phyloP scores from a whole-genome alignment of 768 basidiomycete species.

The Pisolithus sp. region DNA sequence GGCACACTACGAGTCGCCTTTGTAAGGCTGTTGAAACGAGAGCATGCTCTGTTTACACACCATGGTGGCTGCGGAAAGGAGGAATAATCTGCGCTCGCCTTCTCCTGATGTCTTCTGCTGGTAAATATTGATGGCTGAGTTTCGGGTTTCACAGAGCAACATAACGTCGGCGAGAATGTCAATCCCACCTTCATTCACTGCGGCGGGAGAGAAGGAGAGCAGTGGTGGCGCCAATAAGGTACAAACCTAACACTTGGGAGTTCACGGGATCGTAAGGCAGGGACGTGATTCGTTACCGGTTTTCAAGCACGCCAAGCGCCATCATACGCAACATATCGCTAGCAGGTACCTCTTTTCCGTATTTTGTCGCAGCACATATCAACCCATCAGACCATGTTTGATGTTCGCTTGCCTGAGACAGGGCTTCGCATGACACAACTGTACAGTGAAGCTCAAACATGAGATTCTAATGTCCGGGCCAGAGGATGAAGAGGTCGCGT shows the following conservation, averaged over 20 bases:
- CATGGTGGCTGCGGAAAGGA: not conserved
- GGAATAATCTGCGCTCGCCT: too few relatives aligned
- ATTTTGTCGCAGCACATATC: slow-evolving; percentile 14
- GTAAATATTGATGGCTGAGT: not conserved
- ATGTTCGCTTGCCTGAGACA: slow-evolving; percentile 20
- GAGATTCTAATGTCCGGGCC: slow-evolving; percentile 31
- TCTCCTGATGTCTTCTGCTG: not conserved
- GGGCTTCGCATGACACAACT: slow-evolving; percentile 20
- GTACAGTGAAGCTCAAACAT: slow-evolving; percentile 20
- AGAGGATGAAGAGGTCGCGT: slow-evolving; percentile 11
- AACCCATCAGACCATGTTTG: slow-evolving; percentile 24
- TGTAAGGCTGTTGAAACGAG: slow-evolving; percentile 1
- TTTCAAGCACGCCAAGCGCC: slow-evolving; percentile 1
- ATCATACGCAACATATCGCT: slow-evolving; percentile 13
- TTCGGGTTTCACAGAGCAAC: not conserved
- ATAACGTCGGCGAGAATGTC: not conserved
- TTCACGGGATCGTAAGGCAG: not conserved
- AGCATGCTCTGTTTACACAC: not conserved
- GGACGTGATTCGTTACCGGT: slow-evolving; percentile 20
- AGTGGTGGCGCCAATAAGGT: not conserved
- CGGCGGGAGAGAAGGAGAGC: slow-evolving; percentile 1
- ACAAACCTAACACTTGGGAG: not conserved
- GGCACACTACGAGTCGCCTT: not conserved
- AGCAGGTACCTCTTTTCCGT: slow-evolving; percentile 8
- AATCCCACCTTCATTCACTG: slow-evolving; percentile 1